Conservation (phyloP, 2,329 filamentous ascomycete genomes). For the Aspergillus neotritici region DNA sequence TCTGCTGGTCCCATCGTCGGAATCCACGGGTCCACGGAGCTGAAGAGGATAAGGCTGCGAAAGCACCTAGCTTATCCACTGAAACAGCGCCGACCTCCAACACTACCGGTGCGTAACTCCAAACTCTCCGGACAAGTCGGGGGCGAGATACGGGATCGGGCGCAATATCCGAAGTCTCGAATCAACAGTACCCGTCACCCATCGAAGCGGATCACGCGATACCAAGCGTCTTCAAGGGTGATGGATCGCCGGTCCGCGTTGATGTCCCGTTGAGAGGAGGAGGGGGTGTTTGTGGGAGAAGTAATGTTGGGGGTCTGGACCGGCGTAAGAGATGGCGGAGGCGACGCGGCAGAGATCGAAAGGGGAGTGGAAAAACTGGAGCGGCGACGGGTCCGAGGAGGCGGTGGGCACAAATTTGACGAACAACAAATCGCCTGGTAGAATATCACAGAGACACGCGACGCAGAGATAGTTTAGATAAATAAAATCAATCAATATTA, state of each 20-base stretch:
- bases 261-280: conserved; percentile 4
- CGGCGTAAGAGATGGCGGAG: conserved; percentile 12
- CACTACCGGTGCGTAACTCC: conserved; percentile 5
- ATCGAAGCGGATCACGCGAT: conserved; percentile 4
- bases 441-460: neutral
- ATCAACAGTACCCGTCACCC: conserved; percentile 7
- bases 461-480: too few species aligned
- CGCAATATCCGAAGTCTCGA: conserved; percentile 4
- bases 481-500: too few species aligned
- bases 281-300: conserved; percentile 8
- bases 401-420: neutral
- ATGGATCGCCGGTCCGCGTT: neutral
- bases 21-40: conserved; percentile 4
- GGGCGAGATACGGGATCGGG: conserved; percentile 2
- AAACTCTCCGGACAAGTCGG: neutral
- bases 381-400: conserved; percentile 6
- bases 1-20: conserved; percentile 35
- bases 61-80: neutral
- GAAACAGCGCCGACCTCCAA: conserved; percentile 1
- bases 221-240: too few species aligned
- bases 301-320: conserved; percentile 4
- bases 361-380: conserved; percentile 12
- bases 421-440: neutral
- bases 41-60: conserved; percentile 6
- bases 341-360: conserved; percentile 10